phyloP scores from a whole-genome alignment of 371 early-diverging fungal genomes.

The Mortierella sp. region DNA sequence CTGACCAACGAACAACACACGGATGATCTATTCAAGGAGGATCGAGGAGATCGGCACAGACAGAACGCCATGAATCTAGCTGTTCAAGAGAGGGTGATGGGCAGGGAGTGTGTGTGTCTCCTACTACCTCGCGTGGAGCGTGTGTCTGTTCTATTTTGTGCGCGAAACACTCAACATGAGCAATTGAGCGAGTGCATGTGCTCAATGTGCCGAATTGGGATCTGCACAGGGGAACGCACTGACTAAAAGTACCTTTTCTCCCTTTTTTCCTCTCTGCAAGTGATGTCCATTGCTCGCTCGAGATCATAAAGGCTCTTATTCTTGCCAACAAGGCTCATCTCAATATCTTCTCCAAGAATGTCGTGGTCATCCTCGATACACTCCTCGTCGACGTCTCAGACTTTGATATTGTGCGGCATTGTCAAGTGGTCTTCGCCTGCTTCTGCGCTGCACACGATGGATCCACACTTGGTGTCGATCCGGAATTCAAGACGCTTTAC shows the following conservation, averaged over 20 bases:
- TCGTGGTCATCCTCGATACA: slow-evolving; percentile 68
- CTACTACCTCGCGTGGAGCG: too few species aligned
- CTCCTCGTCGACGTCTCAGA: slow-evolving; percentile 53
- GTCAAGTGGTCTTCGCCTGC: slow-evolving; percentile 67
- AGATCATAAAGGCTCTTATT: slow-evolving; percentile 79
- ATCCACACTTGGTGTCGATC: slow-evolving; percentile 72
- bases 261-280: slow-evolving; percentile 6
- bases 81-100: too few species aligned
- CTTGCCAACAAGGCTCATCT: slow-evolving; percentile 79
- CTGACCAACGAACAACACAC: background rate
- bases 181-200: too few species aligned
- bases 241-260: too few species aligned
- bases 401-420: slow-evolving; percentile 43
- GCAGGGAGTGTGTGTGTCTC: too few species aligned
- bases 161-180: too few species aligned
- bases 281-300: slow-evolving; percentile 62
- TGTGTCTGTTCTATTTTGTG: too few species aligned
- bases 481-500: slow-evolving; percentile 72
- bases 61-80: too few species aligned
- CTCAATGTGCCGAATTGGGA: too few species aligned
- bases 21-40: too few species aligned
- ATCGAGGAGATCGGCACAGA: too few species aligned
- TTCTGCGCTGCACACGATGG: slow-evolving; percentile 79
- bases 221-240: too few species aligned
- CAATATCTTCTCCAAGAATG: slow-evolving; percentile 83